A percentile compares a stretch with the other conserved stretches of the same genome.
phyloP scores from a whole-genome alignment of 768 basidiomycete genomes.

The Galerina marginata region DNA sequence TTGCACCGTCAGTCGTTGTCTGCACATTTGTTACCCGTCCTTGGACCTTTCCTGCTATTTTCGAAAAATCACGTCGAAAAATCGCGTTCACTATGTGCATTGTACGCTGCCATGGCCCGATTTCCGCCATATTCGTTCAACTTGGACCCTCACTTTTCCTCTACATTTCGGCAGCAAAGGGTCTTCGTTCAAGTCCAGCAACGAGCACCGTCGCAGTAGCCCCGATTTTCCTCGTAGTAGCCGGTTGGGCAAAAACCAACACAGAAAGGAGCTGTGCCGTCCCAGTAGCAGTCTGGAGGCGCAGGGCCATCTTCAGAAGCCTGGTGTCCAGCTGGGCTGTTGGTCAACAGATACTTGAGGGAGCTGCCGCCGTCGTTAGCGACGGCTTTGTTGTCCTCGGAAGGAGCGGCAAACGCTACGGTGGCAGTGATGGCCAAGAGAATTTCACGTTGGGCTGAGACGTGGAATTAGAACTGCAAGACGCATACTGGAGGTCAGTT shows the following conservation, averaged over 20 bases:
- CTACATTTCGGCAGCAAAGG: neutral
- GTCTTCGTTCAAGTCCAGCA: constrained; percentile 13
- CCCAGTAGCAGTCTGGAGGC: constrained; percentile 12
- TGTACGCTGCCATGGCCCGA: too few species aligned
- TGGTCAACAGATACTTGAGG: constrained; percentile 7
- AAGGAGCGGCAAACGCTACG: neutral
- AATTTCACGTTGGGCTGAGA: neutral
- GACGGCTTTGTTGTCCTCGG: constrained; percentile 8
- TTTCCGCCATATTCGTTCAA: too few species aligned
- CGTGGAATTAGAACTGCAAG: too few species aligned
- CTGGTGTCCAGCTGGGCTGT: constrained; percentile 11
- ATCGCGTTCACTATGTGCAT: too few species aligned
- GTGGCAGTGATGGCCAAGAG: constrained; percentile 1
- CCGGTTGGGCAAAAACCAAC: constrained; percentile 6
- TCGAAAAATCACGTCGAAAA: too few species aligned
- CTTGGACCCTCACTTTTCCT: too few species aligned
- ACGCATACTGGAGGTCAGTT: too few species aligned
- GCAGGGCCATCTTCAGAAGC: constrained; percentile 4
- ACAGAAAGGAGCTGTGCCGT: constrained; percentile 10
- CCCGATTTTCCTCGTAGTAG: constrained; percentile 3
- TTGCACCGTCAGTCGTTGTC: too few species aligned
- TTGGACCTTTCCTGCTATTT: too few species aligned
- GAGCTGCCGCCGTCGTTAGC: neutral
- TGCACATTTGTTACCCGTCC: too few species aligned
- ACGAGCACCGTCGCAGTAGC: constrained; percentile 3